A percentile compares a stretch with the other conserved stretches of the same genome.
Evolutionary conservation across 2,329 filamentous ascomycete genomes (phyloP).

Genomic region (Neurospora crassa): DNA sequence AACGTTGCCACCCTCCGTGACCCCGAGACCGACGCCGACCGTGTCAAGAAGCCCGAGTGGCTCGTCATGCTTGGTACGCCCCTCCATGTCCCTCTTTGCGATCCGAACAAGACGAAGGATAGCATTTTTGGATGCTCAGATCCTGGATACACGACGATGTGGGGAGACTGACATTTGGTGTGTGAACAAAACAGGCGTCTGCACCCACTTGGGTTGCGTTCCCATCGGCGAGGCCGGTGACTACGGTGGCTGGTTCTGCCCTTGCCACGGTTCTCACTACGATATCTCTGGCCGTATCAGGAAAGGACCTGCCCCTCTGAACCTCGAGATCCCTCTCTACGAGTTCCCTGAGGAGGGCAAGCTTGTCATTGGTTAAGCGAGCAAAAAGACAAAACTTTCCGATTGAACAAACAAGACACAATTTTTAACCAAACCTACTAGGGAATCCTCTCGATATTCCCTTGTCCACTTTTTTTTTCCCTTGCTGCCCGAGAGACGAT

Average conservation of each 20-base stretch:
- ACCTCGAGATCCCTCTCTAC: conserved; percentile 90
- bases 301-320: conserved; percentile 93
- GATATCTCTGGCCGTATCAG: conserved; percentile 98
- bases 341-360: conserved; percentile 85
- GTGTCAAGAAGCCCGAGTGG: conserved; percentile 98
- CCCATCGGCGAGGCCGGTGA: conserved; percentile 98
- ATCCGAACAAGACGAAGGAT: neutral
- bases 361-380: conserved; percentile 80
- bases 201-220: conserved; percentile 98
- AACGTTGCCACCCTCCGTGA: conserved; percentile 79
- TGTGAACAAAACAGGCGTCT: conserved; percentile 58
- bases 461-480: neutral
- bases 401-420: neutral
- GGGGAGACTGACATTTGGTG: conserved; percentile 14
- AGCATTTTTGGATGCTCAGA: neutral
- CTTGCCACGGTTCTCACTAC: conserved; percentile 99
- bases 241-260: conserved; percentile 99
- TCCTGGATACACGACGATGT: neutral
- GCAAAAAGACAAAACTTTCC: neutral
- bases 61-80: conserved; percentile 87
- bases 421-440: neutral
- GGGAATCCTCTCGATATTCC: neutral
- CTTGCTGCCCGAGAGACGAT: neutral
- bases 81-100: neutral
- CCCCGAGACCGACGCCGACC: conserved; percentile 81